Evolutionary conservation across 2,329 filamentous ascomycete species (phyloP), one percentile per base, ranked within the genome.

Genomic region (Conoideocrella luteorostrata): DNA sequence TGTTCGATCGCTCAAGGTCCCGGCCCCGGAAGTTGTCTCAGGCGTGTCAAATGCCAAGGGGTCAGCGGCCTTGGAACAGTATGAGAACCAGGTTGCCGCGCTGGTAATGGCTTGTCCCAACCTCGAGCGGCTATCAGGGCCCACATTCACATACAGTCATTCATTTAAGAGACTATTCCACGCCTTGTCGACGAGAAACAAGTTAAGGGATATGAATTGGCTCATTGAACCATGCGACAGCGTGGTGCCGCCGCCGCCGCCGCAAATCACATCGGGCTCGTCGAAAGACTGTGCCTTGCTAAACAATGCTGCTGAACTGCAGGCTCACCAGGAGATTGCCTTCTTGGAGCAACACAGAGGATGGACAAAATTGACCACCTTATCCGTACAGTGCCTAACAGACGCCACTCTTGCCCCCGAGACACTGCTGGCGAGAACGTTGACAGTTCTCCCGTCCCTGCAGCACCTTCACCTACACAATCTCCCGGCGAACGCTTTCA

Each of bases 91-190:
- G 3, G 67, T 82, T 2, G 78, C 79, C 0, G 74, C 79, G 5
- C 60, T 84, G 20, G 67, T 84, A 45, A 80, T 82, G 78, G 73
- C 77, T 0, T 84, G 79, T 45, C 80, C 80, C 3, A 82, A 83
- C 50, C 64, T 84, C 10, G 79, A 84, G 60, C 67, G 70, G 39
- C 62, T 84, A 6, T 62, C 70, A 10, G 78, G 79, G 1, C 73
- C 75, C 30, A 68, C 75, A 43, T 68, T 72, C 3, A 58, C 62
- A 4, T 80, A 82, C 54, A 66, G 74, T 43, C 75, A 80, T 58
- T 67, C 69, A 2, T 80, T 76, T 52, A 74, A 68, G 55, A 71
- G 72, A 37, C 64, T 80, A 9, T 72, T 77, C 45, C 73, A 84
- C 47, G 78, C 80, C 0, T 56, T 84, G 15, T 77, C 77, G 6